Conservation (phyloP, 371 early-diverging fungal genomes). For the Sporodiniella umbellata region DNA sequence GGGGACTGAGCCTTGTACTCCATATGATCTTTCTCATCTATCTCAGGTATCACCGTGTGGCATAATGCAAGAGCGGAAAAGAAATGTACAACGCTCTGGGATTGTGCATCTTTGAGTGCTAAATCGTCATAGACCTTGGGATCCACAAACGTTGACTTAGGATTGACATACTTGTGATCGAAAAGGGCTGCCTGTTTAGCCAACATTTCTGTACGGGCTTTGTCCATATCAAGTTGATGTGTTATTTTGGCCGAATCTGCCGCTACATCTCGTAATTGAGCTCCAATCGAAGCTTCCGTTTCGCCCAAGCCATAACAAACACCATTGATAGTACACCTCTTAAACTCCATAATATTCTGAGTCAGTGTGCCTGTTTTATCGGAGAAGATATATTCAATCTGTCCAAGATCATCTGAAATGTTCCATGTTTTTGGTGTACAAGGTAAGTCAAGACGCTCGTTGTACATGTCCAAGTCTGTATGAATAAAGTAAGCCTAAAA, state of each 20-base stretch:
- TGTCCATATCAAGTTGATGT: conserved; percentile 24
- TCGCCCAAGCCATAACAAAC: conserved; percentile 70
- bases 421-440: conserved; percentile 90
- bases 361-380: conserved; percentile 91
- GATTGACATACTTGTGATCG: conserved; percentile 39
- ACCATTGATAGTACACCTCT: conserved; percentile 85
- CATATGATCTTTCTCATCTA: conserved; percentile 44
- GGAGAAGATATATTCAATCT: conserved; percentile 92
- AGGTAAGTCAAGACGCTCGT: conserved; percentile 70
- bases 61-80: conserved; percentile 80
- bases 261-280: conserved; percentile 22
- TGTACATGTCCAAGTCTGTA: conserved; percentile 85
- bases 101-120: conserved; percentile 31
- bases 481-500: conserved; percentile 75
- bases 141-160: conserved; percentile 43
- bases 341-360: conserved; percentile 79
- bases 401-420: conserved; percentile 80
- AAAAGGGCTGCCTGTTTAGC: conserved; percentile 39
- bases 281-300: conserved; percentile 43
- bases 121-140: conserved; percentile 43
- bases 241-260: conserved; percentile 23
- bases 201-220: conserved; percentile 36
- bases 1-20: conserved; percentile 93
- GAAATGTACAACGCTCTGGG: conserved; percentile 53
- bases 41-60: conserved; percentile 74